Evolutionary conservation across 768 basidiomycete species (phyloP).

Genomic region (Tulasnella calospora): DNA sequence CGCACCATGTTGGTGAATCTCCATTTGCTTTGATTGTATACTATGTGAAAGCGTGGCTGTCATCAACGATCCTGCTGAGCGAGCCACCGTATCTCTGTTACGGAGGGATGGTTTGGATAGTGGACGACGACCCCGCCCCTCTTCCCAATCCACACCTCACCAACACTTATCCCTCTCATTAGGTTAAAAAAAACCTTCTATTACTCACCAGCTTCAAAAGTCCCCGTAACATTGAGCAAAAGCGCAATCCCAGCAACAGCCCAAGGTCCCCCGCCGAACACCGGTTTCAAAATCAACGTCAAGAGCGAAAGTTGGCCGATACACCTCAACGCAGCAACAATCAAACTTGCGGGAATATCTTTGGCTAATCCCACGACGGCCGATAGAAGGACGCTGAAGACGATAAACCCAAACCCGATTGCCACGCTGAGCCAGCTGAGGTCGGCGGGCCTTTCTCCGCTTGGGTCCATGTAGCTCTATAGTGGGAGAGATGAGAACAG

Average conservation of each 20-base stretch:
- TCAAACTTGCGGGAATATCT: constrained; percentile 49
- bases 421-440: constrained; percentile 63
- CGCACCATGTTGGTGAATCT: constrained; percentile 69
- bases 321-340: constrained; percentile 69
- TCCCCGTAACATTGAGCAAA: constrained; percentile 69
- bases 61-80: neutral
- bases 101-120: neutral
- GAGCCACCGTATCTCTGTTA: neutral
- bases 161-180: no score
- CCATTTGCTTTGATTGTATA: constrained; percentile 72
- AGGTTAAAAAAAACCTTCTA: neutral
- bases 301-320: constrained; percentile 72
- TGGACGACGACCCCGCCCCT: neutral
- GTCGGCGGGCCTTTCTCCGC: neutral
- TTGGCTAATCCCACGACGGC: constrained; percentile 60
- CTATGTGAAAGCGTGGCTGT: constrained; percentile 37
- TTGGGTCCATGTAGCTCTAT: neutral
- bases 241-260: constrained; percentile 67
- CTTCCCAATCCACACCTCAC: neutral
- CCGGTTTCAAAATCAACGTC: constrained; percentile 60
- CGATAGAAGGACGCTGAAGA: constrained; percentile 66
- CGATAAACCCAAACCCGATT: constrained; percentile 68
- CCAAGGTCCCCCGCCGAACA: constrained; percentile 73
- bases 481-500: neutral
- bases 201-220: constrained; percentile 64